Base-by-base conservation (phyloP, 306 rosid species). In the Prosopis cineraria region DNA sequence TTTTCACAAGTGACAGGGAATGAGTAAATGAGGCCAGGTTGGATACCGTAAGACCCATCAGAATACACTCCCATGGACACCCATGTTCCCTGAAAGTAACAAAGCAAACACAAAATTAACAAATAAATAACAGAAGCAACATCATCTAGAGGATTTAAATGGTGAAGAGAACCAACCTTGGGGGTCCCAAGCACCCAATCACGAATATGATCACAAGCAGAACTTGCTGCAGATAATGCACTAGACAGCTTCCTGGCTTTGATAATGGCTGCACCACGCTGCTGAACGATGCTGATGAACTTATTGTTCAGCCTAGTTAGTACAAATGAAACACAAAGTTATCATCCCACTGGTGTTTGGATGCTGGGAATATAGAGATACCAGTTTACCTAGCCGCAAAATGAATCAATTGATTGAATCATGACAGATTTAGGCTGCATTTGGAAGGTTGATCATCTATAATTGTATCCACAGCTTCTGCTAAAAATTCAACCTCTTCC, bases 51-150 rank as follows among this genome's bases (percentile, higher is more conserved):
- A 70, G 97, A 95, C 12, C 99, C 99, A 76, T 95, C 96, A 62
- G 91, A 91, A 75, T 86, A 93, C 72, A 95, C 98, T 70, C 99
- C 98, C 99, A 95, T 95, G 52, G 97, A 92, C 36, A 94, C 95
- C 94, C 94, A 89, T 50, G 85, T 87, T 64, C 88, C 97, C 97
- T 92, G 55, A 66, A 79, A 47, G 22, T 41, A 52, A 8, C 10
- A 36, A 56, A 76, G 39, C n/a, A 75, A 72, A 59, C 50, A 8
- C 75, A 85, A 69, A 14, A 24, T 50, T 75, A 75, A 41, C 79
- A 68, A 20, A 20, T n/a, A 67, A 47, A n/a, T n/a, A n/a, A n/a
- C n/a, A 63, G 30, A 47, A 50, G 50, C 33, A 40, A 37, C 10
- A 22, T 37, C 5, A 63, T 20, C 40, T 16, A 41, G n/a, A 81